Base-by-base conservation (phyloP, 2,329 filamentous ascomycete genomes). In the Trichoderma semiorbis region DNA sequence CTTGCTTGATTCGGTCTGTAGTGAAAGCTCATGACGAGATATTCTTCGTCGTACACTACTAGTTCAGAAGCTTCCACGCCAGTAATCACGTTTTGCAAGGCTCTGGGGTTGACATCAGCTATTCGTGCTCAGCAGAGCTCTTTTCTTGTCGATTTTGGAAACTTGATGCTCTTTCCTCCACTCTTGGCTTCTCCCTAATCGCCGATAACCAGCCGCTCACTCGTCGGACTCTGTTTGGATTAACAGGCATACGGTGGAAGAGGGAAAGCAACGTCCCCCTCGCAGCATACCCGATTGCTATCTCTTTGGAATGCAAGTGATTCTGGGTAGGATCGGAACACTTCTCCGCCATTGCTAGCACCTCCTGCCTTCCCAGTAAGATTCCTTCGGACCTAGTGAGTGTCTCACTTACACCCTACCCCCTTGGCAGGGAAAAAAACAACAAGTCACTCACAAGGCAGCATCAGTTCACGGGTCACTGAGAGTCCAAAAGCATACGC, bases 281-380 rank as follows among this genome's bases (percentile, higher is more conserved):
- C 69, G 72, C 57, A 64, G 55, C 47, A 71, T 72, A 73, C 53
- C 65, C 71, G 75, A 75, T 74, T 75, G 77, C 77, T 69, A 10
- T 77, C 75, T 77, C 78, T 72, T 76, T 80, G 80, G 80, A 82
- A 82, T 82, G 79, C 76, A 60, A 81, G 74, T 81, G 80, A 79
- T 79, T 81, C 76, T 80, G 72, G 62, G 74, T 74, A 80, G 79
- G 78, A 81, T 81, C 76, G 79, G 77, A 78, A 78, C 74, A 71
- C 74, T 77, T 72, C 74, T 78, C 73, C 77, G 77, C 79, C 78
- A 78, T 78, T 78, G 73, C 75, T 74, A 79, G 75, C 72, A 78
- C 75, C 77, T 78, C 73, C 69, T 74, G 75, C 74, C 74, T 76
- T 75, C 73, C 80, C 79, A 79, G 79, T 80, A 79, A 79, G 79